phyloP scores from a whole-genome alignment of 2,329 filamentous ascomycete species.

The Pyrenochaeta sp. region DNA sequence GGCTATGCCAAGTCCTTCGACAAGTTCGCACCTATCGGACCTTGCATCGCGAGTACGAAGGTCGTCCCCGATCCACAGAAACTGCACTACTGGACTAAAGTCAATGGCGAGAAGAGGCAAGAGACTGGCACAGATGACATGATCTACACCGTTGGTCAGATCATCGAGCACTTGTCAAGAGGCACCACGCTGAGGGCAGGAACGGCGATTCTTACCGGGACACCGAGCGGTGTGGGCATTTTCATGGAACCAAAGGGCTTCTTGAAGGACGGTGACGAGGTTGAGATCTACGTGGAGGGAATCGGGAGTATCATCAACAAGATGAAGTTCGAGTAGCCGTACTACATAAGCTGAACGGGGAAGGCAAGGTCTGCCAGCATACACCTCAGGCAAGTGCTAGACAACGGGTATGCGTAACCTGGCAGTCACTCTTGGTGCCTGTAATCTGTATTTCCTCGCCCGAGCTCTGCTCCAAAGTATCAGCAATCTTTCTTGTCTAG shows the following conservation, averaged over 20 bases:
- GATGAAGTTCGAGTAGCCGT: conserved; percentile 40
- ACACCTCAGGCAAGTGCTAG: too few relatives aligned
- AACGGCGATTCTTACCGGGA: conserved; percentile 61
- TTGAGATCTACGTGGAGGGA: conserved; percentile 44
- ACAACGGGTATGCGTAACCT: too few relatives aligned
- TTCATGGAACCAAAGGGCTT: conserved; percentile 50
- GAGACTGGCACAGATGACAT: conserved; percentile 54
- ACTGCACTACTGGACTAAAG: conserved; percentile 47
- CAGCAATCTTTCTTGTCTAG: too few relatives aligned
- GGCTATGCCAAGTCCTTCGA: conserved; percentile 56
- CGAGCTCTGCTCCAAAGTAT: too few relatives aligned
- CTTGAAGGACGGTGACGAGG: conserved; percentile 44
- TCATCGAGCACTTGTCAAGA: conserved; percentile 54
- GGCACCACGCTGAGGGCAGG: conserved; percentile 57
- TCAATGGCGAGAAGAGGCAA: conserved; percentile 56
- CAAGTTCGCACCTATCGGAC: conserved; percentile 54
- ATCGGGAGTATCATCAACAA: conserved; percentile 46
- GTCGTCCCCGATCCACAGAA: conserved; percentile 44
- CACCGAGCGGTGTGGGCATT: conserved; percentile 51
- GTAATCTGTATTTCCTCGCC: too few relatives aligned
- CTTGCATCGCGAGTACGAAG: conserved; percentile 45
- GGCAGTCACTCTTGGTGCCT: too few relatives aligned
- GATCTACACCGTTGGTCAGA: conserved; percentile 54
- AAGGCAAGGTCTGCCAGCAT: too few relatives aligned
- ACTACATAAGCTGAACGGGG: too few relatives aligned